These are phyloP conservation scores for Umbelopsis ramanniana DNA, from an alignment of 192 early-diverging fungal genomes.

Conservation along the genomic window DNA sequence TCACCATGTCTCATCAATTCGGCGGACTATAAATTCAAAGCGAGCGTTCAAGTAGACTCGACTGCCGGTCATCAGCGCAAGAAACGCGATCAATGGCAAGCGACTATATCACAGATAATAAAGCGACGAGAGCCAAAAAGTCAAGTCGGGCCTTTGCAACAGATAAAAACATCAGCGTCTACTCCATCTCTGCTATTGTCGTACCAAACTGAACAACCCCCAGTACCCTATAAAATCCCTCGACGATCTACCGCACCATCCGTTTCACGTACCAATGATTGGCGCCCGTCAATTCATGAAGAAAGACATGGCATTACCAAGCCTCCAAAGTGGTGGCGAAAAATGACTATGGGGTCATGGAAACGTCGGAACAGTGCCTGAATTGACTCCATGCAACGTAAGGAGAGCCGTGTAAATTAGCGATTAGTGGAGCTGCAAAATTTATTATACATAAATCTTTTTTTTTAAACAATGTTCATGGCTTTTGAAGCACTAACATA, in stretches of 20 bases:
- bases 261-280: background rate
- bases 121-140: conserved; percentile 5
- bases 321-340: conserved; percentile 12
- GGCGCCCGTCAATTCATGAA: conserved; percentile 14
- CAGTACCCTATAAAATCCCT: background rate
- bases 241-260: conserved; percentile 1
- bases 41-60: background rate
- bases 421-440: background rate
- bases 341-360: conserved; percentile 6
- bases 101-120: background rate
- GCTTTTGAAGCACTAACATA: too few species aligned
- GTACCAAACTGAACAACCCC: background rate
- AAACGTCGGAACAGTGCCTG: background rate
- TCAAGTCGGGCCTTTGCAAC: background rate
- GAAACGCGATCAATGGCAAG: conserved; percentile 6
- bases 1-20: background rate
- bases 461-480: too few species aligned
- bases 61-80: background rate
- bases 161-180: background rate
- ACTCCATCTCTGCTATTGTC: background rate
- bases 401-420: background rate
- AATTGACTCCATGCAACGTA: background rate
- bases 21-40: background rate
- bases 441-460: too few species aligned
- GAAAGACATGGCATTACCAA: conserved; percentile 8